phyloP scores from a whole-genome alignment of 345 rosid species.

The Boechera divaricarpa region DNA sequence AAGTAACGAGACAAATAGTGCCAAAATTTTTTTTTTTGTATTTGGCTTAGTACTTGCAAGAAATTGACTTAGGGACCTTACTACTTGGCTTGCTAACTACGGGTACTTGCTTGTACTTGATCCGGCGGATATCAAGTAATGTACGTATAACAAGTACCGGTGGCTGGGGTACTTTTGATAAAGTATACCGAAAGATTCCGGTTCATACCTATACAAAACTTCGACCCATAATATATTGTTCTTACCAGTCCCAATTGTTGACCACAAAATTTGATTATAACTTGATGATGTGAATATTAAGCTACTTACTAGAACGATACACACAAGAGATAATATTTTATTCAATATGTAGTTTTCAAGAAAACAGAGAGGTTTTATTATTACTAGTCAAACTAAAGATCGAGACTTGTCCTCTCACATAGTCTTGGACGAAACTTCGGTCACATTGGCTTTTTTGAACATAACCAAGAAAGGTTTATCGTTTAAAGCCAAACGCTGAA shows the following conservation, averaged over 20 bases:
- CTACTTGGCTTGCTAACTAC: too few species aligned
- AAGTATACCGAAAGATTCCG: neutral
- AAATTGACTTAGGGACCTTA: too few species aligned
- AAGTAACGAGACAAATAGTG: too few species aligned
- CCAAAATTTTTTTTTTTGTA: too few species aligned
- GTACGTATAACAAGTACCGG: too few species aligned
- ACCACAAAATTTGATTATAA: neutral
- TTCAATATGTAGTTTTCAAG: neutral
- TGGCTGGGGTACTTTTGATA: too few species aligned
- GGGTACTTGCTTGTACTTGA: too few species aligned
- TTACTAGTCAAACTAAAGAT: neutral
- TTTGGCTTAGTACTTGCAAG: too few species aligned
- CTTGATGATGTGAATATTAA: neutral
- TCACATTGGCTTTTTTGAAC: slow-evolving; percentile 59
- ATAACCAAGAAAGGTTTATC: slow-evolving; percentile 55
- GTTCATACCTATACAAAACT: neutral
- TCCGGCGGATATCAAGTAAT: too few species aligned
- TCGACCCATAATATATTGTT: neutral
- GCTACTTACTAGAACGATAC: neutral
- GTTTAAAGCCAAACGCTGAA: slow-evolving; percentile 57
- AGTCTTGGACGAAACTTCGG: slow-evolving; percentile 30
- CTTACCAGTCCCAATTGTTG: neutral
- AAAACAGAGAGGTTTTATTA: slow-evolving; percentile 16
- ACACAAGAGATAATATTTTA: neutral
- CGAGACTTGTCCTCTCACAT: slow-evolving; percentile 6